phyloP scores from a whole-genome alignment of 106 monocot genomes.

The Cymbidium sinense region DNA sequence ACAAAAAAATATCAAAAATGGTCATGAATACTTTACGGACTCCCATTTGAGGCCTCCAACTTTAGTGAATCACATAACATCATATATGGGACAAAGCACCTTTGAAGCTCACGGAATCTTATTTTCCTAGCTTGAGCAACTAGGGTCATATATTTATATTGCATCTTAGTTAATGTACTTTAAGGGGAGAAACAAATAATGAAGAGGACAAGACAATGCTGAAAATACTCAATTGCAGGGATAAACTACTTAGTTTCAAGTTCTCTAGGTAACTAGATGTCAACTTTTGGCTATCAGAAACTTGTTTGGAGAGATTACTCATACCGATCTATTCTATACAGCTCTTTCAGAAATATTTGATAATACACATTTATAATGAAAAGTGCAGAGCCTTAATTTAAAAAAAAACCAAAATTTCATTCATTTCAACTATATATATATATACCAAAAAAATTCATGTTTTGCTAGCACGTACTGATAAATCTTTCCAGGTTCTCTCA shows the following conservation, averaged over 20 bases:
- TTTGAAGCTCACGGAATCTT: no score
- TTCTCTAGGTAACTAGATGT: not conserved
- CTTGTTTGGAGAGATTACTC: not conserved
- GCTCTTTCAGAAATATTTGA: not conserved
- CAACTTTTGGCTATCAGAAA: not conserved
- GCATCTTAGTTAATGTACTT: not conserved
- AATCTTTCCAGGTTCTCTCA: constrained; percentile 93
- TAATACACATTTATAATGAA: not conserved
- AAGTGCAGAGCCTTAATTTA: not conserved
- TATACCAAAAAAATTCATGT: not conserved
- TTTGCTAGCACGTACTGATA: constrained; percentile 57
- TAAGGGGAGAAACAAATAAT: not conserved
- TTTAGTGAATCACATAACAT: no score
- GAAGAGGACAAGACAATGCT: not conserved
- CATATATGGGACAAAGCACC: no score
- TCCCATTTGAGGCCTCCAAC: no score
- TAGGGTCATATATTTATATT: not conserved
- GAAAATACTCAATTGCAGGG: not conserved
- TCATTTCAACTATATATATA: not conserved
- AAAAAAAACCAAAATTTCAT: not conserved
- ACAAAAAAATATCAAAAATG: no score
- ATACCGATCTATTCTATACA: not conserved
- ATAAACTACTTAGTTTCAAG: not conserved
- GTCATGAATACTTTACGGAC: no score
- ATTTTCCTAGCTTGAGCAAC: not conserved